Evolutionary conservation across 2,329 filamentous ascomycete species (phyloP).

Genomic region (Sporothrix dimorphospora): DNA sequence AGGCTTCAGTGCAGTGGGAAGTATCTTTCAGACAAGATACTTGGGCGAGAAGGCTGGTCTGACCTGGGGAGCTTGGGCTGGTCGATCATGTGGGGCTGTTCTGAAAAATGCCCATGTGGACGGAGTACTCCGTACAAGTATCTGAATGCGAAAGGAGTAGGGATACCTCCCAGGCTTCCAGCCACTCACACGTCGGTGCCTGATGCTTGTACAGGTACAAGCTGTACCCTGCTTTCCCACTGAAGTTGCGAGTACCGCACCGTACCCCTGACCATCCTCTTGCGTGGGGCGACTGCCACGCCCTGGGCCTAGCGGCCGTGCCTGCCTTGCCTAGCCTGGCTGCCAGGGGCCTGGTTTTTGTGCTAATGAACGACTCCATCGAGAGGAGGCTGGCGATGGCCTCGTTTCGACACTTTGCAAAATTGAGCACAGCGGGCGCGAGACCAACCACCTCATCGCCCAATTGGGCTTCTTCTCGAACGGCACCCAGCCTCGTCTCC

Average conservation of each 20-base stretch:
- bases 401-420: slow-evolving; percentile 12
- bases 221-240: not conserved
- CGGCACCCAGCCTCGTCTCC: slow-evolving; percentile 25
- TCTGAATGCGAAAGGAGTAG: too few species aligned
- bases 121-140: too few species aligned
- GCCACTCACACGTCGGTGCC: not conserved
- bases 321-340: not conserved
- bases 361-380: not conserved
- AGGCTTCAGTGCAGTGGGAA: not conserved
- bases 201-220: not conserved
- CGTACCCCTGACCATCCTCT: not conserved
- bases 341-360: slow-evolving; percentile 4
- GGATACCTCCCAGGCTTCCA: not conserved
- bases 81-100: not conserved
- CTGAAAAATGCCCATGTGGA: not conserved
- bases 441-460: slow-evolving; percentile 23
- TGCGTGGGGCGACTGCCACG: not conserved
- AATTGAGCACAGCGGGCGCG: not conserved
- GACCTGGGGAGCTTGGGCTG: not conserved
- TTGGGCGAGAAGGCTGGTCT: not conserved
- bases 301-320: slow-evolving; percentile 1
- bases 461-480: not conserved
- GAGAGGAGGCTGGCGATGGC: slow-evolving; percentile 24
- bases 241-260: not conserved
- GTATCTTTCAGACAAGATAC: not conserved